Evolutionary conservation across 495 filamentous ascomycete genomes (phyloP).

Genomic region (Xylaria intraflava): DNA sequence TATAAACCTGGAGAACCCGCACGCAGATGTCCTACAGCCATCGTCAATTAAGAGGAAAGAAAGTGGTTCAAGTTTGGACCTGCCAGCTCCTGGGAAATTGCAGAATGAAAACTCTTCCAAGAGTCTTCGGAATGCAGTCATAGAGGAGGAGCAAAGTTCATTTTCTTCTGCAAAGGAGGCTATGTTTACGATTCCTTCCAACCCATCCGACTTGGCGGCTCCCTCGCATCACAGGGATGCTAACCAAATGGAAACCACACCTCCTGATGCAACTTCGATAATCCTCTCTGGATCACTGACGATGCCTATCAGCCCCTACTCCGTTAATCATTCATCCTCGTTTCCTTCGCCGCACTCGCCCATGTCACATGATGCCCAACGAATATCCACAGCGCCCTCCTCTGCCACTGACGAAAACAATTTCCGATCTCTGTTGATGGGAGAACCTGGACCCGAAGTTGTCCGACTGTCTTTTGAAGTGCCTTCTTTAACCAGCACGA

Average conservation of each 20-base stretch:
- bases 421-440: slow-evolving; percentile 53
- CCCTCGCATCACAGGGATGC: slow-evolving; percentile 51
- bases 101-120: slow-evolving; percentile 33
- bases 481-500: slow-evolving; percentile 78
- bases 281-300: slow-evolving; percentile 38
- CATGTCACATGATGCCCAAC: slow-evolving; percentile 61
- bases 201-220: slow-evolving; percentile 45
- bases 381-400: slow-evolving; percentile 64
- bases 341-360: slow-evolving; percentile 52
- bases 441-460: slow-evolving; percentile 56
- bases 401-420: slow-evolving; percentile 62
- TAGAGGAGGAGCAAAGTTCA: slow-evolving; percentile 31
- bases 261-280: slow-evolving; percentile 42
- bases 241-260: slow-evolving; percentile 50
- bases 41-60: slow-evolving; percentile 32
- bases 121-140: slow-evolving; percentile 40
- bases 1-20: slow-evolving; percentile 2
- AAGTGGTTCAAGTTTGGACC: slow-evolving; percentile 30
- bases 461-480: slow-evolving; percentile 72
- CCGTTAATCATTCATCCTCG: slow-evolving; percentile 46
- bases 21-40: slow-evolving; percentile 3
- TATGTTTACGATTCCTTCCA: slow-evolving; percentile 12
- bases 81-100: slow-evolving; percentile 22
- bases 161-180: slow-evolving; percentile 19
- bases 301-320: slow-evolving; percentile 48